phyloP scores from a whole-genome alignment of 2,329 filamentous ascomycete genomes.

The Claviceps quebecensis region DNA sequence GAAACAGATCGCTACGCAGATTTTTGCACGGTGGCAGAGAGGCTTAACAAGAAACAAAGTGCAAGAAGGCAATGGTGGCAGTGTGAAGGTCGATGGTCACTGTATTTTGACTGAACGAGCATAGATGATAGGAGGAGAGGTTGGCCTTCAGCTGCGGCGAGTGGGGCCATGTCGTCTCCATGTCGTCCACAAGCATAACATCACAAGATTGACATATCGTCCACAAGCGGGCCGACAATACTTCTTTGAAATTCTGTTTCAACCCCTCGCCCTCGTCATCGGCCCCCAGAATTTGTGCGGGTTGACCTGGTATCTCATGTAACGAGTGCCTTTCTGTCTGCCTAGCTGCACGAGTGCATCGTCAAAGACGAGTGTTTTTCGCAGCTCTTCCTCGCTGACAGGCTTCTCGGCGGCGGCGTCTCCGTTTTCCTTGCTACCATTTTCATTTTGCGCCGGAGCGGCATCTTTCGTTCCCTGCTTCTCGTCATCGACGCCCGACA shows the following conservation, averaged over 20 bases:
- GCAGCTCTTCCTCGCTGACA: constrained; percentile 24
- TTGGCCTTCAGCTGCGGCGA: not conserved
- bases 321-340: constrained; percentile 48
- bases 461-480: constrained; percentile 5
- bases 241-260: not conserved
- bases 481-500: constrained; percentile 24
- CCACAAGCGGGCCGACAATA: not conserved
- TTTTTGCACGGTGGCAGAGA: too few relatives aligned
- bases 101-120: not conserved
- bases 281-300: constrained; percentile 91
- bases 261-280: constrained; percentile 42
- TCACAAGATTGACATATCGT: not conserved
- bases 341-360: constrained; percentile 64
- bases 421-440: constrained; percentile 10
- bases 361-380: constrained; percentile 58
- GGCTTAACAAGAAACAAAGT: not conserved
- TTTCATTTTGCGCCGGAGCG: constrained; percentile 5
- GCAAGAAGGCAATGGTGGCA: not conserved
- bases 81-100: not conserved
- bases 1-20: not conserved
- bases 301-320: constrained; percentile 81
- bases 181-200: not conserved
- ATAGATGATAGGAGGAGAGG: not conserved
- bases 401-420: constrained; percentile 10
- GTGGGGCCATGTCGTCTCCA: not conserved